phyloP scores from a whole-genome alignment of 169 alveolate genomes.

The Eimeria acervulina region DNA sequence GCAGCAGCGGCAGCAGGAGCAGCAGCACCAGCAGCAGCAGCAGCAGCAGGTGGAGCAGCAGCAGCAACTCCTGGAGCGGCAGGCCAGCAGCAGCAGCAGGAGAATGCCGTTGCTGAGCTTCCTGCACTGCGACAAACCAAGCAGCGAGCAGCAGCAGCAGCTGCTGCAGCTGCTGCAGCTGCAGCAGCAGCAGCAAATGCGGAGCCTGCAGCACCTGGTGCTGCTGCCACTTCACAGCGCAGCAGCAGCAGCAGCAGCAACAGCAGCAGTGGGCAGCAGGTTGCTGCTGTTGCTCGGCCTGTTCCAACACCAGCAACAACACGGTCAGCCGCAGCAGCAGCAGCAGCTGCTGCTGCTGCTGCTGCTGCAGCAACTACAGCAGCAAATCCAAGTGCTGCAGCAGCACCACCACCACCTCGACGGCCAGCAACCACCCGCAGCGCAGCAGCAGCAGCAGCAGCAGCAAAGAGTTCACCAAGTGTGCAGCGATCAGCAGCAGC shows the following conservation, averaged over 20 bases:
- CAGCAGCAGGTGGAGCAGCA: slow-evolving; percentile 21
- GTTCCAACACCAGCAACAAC: slow-evolving; percentile 21
- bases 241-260: no score
- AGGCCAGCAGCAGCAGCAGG: not conserved
- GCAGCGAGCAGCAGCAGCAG: slow-evolving; percentile 42
- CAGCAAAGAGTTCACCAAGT: not conserved
- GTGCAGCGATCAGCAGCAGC: slow-evolving; percentile 12
- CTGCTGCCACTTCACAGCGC: no score
- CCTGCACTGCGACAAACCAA: not conserved
- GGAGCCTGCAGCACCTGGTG: no score
- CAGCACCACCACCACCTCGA: no score
- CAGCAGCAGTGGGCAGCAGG: no score
- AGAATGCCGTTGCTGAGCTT: not conserved
- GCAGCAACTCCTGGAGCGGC: not conserved
- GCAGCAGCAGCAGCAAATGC: no score
- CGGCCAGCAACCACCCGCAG: no score
- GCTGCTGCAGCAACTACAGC: slow-evolving; percentile 2
- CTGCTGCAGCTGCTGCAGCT: not conserved
- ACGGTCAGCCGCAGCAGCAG: not conserved
- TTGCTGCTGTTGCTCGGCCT: no score
- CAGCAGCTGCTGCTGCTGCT: not conserved
- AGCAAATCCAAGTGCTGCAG: no score
- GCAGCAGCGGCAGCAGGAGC: slow-evolving; percentile 1
- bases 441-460: slow-evolving; percentile 23
- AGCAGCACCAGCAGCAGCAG: slow-evolving; percentile 52